Evolutionary conservation across 2,329 filamentous ascomycete genomes (phyloP), one percentile per base, ranked within the genome.

Genomic region (Nigrograna mackinnonii): DNA sequence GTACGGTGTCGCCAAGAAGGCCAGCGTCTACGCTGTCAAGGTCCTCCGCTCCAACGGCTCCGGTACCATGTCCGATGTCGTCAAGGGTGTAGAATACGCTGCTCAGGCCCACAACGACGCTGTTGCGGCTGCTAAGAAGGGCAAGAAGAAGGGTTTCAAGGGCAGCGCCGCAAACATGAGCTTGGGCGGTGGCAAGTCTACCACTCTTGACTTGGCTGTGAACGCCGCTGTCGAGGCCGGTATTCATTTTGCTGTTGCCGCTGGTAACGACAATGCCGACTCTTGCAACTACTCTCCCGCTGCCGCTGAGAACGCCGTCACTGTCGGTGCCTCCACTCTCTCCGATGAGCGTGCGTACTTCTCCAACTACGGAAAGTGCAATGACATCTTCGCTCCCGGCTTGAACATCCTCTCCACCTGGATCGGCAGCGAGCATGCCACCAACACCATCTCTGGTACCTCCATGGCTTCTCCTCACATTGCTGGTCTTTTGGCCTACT

Each of bases 291-390:
- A 97, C 83, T 99, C 94, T 30, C 94, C 94, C 47, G 95, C 94
- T 64, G 89, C 92, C 52, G 91, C 95, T 59, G 79, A 83, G 62
- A 90, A 95, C 66, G 91, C 94, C 57, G 84, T 99, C 70, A 99
- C 94, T 45, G 94, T 99, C 52, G 95, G 92, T 74, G 94, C 94
- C 57, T 95, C 91, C 34, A 94, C 89, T 58, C 83, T 99, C 47
- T 84, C 87, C 64, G 94, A 99, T 69, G 89, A 90, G 80, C 92
- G 94, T 75, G 94, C 94, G 55, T 99, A 97, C 84, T 99, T 99
- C 85, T 99, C 95, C 84, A 99, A 99, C 88, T 97, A 86, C 74
- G 94, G 94, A 73, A 94, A 92, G 82, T 99, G 94, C 83, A 96
- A 92, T 71, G 94, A 99, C 75, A 96, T 99, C 80, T 99, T 99